Evolutionary conservation across 2,329 filamentous ascomycete species (phyloP), one percentile per base, ranked within the genome.

Genomic region (Dissoconium aciculare): DNA sequence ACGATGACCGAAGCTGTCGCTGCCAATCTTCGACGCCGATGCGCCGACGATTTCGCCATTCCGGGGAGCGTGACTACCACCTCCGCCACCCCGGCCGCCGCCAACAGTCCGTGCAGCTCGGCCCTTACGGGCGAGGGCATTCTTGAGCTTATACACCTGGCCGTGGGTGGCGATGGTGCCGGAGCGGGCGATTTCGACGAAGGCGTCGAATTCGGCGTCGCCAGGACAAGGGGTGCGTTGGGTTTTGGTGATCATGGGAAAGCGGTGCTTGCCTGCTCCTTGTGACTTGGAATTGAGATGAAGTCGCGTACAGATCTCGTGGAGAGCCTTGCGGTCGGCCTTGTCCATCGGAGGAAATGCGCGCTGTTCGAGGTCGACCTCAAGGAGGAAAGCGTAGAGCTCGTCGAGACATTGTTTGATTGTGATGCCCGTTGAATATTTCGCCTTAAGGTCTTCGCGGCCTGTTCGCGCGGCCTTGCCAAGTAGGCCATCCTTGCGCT

Each of bases 1-100:
- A 3, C 74, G 72, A 30, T 83, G 71, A 8, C 89, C 89, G 42
- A 73, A 82, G 52, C 93, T 95, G 31, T 78, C 79, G 4, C 64
- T 62, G 1, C 81, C 80, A 17, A 98, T 66, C 52, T 93, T 85
- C 8, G 84, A 80, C 2, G 87, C 85, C 28, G 74, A 71, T 2
- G 71, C 82, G 28, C 87, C 89, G 2, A 95, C 84, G 15, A 92
- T 62, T 42, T 95, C 85, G 11, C 89, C 89, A 46, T 95, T 80
- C 37, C 69, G 70, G 16, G 55, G 57, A 15, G 57, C 59, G 11
- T 45, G 44, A 15, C 52, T 52, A 15, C 57, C 58, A 17, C 37
- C 37, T 11, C 33, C 26, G 11, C 30, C 33, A 10, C 35, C 34
- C 3, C 21, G 27, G 23, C 32, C 39, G 14, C 38, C 37, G 13